These are phyloP conservation scores for Daucus carota DNA, from an alignment of 129 eudicot species.

Conservation along the genomic window DNA sequence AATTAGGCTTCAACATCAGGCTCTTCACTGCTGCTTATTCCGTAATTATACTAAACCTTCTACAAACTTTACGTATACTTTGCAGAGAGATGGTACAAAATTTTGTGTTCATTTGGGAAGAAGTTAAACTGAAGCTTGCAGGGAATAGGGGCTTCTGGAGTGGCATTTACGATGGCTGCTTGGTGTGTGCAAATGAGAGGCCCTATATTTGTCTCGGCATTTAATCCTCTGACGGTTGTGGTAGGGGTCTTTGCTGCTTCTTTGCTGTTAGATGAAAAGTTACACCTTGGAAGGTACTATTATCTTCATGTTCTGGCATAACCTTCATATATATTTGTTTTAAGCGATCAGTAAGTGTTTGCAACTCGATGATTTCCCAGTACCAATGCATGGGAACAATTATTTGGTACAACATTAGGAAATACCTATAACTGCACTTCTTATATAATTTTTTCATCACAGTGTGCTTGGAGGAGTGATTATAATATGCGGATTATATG, in stretches of 20 bases:
- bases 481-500: constrained; percentile 3
- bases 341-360: too few relatives aligned
- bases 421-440: not conserved
- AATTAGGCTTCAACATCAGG: not conserved
- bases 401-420: not conserved
- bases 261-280: constrained; percentile 8
- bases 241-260: constrained; percentile 13
- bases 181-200: constrained; percentile 12
- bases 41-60: not conserved
- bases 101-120: not conserved
- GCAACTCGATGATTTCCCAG: too few relatives aligned
- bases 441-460: not conserved
- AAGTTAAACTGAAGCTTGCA: too few relatives aligned
- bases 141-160: constrained; percentile 1
- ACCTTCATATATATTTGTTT: too few relatives aligned
- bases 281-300: constrained; percentile 9
- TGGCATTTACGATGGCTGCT: not conserved
- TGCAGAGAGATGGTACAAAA: too few relatives aligned
- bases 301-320: too few relatives aligned
- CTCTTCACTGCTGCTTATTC: not conserved
- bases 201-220: constrained; percentile 6
- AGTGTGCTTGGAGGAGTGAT: not conserved
- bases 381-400: too few relatives aligned
- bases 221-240: constrained; percentile 13
- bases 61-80: too few relatives aligned